Conservation (phyloP, 2,329 filamentous ascomycete species). For the Penicillium occitanis region DNA sequence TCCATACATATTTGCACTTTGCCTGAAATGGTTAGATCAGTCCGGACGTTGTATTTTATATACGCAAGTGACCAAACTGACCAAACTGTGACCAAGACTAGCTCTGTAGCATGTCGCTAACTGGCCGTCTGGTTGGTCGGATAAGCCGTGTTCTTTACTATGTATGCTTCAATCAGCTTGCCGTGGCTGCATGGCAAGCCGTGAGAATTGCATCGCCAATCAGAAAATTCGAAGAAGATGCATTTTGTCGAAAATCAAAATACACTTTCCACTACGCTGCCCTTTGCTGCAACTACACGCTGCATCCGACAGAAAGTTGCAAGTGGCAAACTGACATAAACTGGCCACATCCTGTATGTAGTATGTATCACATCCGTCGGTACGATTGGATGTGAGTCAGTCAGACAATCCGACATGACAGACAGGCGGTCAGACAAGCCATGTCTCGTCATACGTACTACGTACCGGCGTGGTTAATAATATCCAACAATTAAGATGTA, state of each 20-base stretch:
- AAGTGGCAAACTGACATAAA: neutral
- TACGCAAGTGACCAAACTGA: neutral
- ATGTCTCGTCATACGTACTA: neutral
- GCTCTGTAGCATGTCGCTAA: neutral
- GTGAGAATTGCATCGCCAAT: neutral
- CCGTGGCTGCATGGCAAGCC: too few relatives aligned
- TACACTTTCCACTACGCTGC: neutral
- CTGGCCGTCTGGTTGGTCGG: neutral
- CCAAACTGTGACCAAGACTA: neutral
- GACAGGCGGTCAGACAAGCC: constrained; percentile 3
- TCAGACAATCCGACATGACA: constrained; percentile 5
- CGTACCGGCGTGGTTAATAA: neutral
- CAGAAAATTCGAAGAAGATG: neutral
- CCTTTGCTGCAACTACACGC: neutral
- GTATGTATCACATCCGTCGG: neutral
- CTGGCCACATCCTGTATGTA: neutral
- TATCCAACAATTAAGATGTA: neutral
- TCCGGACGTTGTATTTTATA: constrained; percentile 1
- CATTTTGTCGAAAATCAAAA: neutral
- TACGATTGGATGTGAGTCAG: neutral
- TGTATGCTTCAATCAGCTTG: neutral
- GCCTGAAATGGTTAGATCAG: neutral
- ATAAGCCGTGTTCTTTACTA: neutral
- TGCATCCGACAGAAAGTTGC: neutral
- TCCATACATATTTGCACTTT: neutral